Evolutionary conservation across 257 asterid genomes (phyloP), one percentile per base, ranked within the genome.

Genomic region (Lycium ferocissimum): DNA sequence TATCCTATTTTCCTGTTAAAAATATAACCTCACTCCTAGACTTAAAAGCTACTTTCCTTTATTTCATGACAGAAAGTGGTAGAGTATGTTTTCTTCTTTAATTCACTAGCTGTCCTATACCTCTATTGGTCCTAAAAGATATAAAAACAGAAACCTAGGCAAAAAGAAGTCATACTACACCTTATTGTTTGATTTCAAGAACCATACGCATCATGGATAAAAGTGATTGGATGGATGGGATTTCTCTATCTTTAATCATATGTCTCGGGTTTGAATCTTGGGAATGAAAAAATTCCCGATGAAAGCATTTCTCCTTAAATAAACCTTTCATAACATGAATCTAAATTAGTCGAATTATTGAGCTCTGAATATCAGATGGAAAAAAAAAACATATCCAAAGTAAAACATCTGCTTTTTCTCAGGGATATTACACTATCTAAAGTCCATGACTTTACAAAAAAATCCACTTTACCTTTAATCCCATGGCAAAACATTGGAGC

Each of bases 11-110:
- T 49, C 12, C 3, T 49, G 56, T 49, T 49, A 49, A 1, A 9
- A 47, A 7, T 65, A 54, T 54, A 17, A 54, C 59, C 59, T 54
- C 59, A 54, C 15, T 53, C 15, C 18, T 12, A 3, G 59, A 54
- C 63, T 51, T 37, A 69, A 69, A 63, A 7, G 22, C 14, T 15
- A 69, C 13, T 37, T 69, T 38, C 22, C 53, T 69, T 37, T 15
- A 69, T 70, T 43, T 71, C 17, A 71, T 71, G 79, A 43, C 79
- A 40, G 33, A 43, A 40, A 71, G n/a, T 71, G 56, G 54, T 70
- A 70, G 54, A 69, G 53, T 69, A 37, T 9, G 3, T 65, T 5
- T 2, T 20, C 14, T 67, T 35, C 9, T 13, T 66, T 26, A 26
- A 26, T 26, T 26, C 20, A 33, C 13, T 66, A 66, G 47, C 73